Evolutionary conservation across 2,329 filamentous ascomycete species (phyloP), one percentile per base, ranked within the genome.

Genomic region (Zopfia rhizophila): DNA sequence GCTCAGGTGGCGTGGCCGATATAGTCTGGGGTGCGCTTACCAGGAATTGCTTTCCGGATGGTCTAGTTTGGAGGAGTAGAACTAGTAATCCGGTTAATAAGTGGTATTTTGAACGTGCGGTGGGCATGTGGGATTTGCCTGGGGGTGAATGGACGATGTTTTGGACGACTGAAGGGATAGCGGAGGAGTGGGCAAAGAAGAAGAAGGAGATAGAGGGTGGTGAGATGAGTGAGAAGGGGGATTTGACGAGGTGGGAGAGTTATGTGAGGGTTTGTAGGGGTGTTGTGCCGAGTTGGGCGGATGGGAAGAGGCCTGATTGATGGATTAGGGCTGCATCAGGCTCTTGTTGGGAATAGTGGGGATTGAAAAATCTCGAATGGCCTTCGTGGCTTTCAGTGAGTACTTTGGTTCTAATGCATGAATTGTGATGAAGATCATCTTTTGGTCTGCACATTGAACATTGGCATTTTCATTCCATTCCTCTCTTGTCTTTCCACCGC

Each of bases 11-110:
- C 3, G 92, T 97, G 3, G 93, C 94, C 1, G 94, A 99, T 66
- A 88, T 97, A 27, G 89, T 99, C 6, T 99, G 97, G 75, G 96
- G 95, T 53, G 88, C 91, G 23, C 96, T 99, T 89, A 90, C 96
- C 4, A 83, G 89, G 19, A 85, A 87, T 14, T 96, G 92, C 61
- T 95, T 97, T 58, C 92, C 92, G 0, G 74, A 84, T 2, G 94
- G 94, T 1, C 89, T 97, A 2, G 95, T 92, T 65, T 99, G 94
- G 94, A 81, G 92, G 45, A 95, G 90, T 67, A 80, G 94, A 38
- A 88, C 88, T 64, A 85, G 92, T 66, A 97, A 99, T 65, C 93
- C 92, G 0, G 94, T 99, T 4, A 99, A 99, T 68, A 97, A 97
- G 69, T 99, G 94, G 94, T 99, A 99, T 70, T 97, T 97, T 73